phyloP scores from a whole-genome alignment of 345 rosid species.

The Geranium rotundifolium region DNA sequence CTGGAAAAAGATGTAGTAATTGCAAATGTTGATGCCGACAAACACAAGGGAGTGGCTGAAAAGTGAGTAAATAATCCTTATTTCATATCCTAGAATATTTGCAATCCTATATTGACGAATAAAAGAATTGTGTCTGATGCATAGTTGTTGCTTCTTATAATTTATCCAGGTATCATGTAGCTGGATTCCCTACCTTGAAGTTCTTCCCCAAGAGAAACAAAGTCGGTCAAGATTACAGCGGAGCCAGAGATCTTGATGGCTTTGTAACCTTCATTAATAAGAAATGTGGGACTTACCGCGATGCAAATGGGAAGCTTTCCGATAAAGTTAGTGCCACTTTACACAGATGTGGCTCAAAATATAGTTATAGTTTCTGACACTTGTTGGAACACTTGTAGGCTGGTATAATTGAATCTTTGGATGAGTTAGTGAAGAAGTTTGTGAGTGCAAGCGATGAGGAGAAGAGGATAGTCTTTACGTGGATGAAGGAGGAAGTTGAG shows the following conservation, averaged over 20 bases:
- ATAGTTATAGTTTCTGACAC: no score
- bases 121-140: not conserved
- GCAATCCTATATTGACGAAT: no score
- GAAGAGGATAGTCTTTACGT: constrained; percentile 55
- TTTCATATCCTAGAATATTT: no score
- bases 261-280: constrained; percentile 81
- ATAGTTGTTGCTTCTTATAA: not conserved
- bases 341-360: not conserved
- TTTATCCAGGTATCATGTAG: constrained; percentile 58
- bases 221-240: constrained; percentile 87
- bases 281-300: constrained; percentile 72
- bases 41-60: constrained; percentile 59
- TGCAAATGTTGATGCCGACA: constrained; percentile 92
- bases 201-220: constrained; percentile 86
- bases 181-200: constrained; percentile 85
- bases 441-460: constrained; percentile 59
- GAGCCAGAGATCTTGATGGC: constrained; percentile 79
- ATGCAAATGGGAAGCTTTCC: constrained; percentile 75
- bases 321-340: constrained; percentile 37
- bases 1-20: constrained; percentile 69
- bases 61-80: constrained; percentile 37
- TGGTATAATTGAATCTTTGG: constrained; percentile 72
- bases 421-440: constrained; percentile 70
- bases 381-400: constrained; percentile 31
- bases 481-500: constrained; percentile 62